Conservation (phyloP, 1,284 basidiomycete species). For the Ceratobasidium sp. region DNA sequence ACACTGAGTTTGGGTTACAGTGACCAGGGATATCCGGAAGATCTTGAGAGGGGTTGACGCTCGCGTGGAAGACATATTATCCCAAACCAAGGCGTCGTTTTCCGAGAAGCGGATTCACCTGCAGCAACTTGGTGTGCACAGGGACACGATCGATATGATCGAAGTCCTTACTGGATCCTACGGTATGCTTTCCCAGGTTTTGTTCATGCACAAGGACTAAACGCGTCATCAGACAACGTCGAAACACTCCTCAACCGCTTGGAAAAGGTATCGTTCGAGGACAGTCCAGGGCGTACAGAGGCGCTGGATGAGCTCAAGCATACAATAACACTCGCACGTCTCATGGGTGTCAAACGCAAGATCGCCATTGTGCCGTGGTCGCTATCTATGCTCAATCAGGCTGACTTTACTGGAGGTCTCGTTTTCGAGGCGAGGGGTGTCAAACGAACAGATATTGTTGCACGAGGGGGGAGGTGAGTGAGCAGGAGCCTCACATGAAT, state of each 20-base stretch:
- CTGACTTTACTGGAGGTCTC: constrained; percentile 77
- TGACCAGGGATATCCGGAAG: constrained; percentile 27
- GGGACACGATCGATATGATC: constrained; percentile 60
- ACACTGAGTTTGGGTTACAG: not conserved
- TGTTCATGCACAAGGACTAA: not conserved
- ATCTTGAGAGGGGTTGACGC: constrained; percentile 23
- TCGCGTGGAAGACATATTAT: constrained; percentile 59
- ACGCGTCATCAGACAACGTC: constrained; percentile 55
- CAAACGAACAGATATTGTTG: constrained; percentile 78
- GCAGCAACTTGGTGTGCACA: constrained; percentile 54
- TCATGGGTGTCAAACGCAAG: constrained; percentile 70
- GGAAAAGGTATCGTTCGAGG: constrained; percentile 68
- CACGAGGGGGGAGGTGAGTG: constrained; percentile 78
- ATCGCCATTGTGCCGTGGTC: constrained; percentile 71
- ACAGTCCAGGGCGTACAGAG: constrained; percentile 53
- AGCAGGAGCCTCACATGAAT: not conserved
- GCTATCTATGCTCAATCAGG: constrained; percentile 65
- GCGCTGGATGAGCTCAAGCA: constrained; percentile 70
- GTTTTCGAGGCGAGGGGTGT: constrained; percentile 76
- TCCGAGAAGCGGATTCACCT: constrained; percentile 75
- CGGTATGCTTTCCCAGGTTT: constrained; percentile 57
- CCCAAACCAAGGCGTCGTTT: constrained; percentile 69
- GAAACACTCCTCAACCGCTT: constrained; percentile 66
- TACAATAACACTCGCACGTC: constrained; percentile 69
- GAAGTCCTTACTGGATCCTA: constrained; percentile 69